A percentile compares a stretch with the other conserved stretches of the same genome.
Conservation (phyloP, 345 rosid species). For the Raphanus sativus region DNA sequence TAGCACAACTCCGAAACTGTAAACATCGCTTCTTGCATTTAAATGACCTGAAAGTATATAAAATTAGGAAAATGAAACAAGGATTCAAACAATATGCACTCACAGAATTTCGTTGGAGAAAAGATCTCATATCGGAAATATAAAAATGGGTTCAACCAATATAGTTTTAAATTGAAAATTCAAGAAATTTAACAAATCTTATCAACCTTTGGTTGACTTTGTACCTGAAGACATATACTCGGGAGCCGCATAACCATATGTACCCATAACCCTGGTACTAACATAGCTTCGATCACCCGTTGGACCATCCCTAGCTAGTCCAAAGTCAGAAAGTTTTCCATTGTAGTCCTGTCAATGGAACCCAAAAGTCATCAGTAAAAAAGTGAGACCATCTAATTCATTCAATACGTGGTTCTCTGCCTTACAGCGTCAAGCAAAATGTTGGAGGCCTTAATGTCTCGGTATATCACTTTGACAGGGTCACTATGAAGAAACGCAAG, state of each 20-base stretch:
- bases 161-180: too few species aligned
- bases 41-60: constrained; percentile 54
- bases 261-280: constrained; percentile 93
- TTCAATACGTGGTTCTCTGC: background rate
- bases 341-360: constrained; percentile 55
- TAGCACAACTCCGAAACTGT: constrained; percentile 90
- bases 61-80: background rate
- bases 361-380: constrained; percentile 14
- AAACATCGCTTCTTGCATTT: constrained; percentile 76
- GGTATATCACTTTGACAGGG: constrained; percentile 79
- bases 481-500: constrained; percentile 89
- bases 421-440: constrained; percentile 75
- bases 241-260: constrained; percentile 59
- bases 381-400: background rate
- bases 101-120: background rate
- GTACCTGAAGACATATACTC: constrained; percentile 53
- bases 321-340: constrained; percentile 89
- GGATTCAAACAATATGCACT: background rate
- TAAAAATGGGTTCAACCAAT: too few species aligned
- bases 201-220: background rate
- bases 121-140: background rate
- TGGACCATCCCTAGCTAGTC: constrained; percentile 94
- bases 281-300: constrained; percentile 73
- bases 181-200: too few species aligned
- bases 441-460: constrained; percentile 89